Percentiles rank a stretch among this genome's conserved stretches.
phyloP scores from a whole-genome alignment of 75 land plant genomes.

The Cunninghamia lanceolata region DNA sequence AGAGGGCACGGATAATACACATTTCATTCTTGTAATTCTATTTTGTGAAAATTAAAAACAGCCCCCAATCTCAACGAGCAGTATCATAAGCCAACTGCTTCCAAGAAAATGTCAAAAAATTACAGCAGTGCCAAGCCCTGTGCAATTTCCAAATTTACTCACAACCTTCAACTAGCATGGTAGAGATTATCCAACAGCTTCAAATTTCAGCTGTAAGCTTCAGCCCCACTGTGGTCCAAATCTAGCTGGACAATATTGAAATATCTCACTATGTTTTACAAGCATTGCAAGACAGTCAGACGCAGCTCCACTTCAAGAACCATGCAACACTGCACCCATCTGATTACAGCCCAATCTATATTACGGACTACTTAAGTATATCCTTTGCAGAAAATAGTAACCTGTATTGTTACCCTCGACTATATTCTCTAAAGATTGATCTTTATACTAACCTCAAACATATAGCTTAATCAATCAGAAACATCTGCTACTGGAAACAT shows the following conservation, averaged over 20 bases:
- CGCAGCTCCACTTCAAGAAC: background rate
- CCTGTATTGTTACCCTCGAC: background rate
- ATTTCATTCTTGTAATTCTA: background rate
- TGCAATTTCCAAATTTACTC: background rate
- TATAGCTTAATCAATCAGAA: background rate
- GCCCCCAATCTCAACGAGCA: background rate
- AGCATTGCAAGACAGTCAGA: background rate
- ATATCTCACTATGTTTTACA: background rate
- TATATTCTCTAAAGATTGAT: background rate
- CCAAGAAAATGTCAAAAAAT: background rate
- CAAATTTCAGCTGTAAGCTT: background rate
- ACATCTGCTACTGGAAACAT: background rate
- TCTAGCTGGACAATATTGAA: background rate
- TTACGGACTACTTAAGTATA: background rate
- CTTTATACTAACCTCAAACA: background rate
- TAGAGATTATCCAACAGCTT: background rate
- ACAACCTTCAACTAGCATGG: background rate
- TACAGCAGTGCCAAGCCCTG: background rate
- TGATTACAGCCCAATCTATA: background rate
- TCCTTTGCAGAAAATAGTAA: background rate
- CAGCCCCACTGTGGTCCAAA: background rate
- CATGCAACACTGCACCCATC: background rate
- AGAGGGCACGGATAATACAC: background rate
- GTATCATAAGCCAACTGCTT: background rate
- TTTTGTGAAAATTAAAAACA: background rate